Evolutionary conservation across 108 stramenopile genomes (phyloP), one percentile per base, ranked within the genome.

Genomic region (Aurantiochytrium sp.): DNA sequence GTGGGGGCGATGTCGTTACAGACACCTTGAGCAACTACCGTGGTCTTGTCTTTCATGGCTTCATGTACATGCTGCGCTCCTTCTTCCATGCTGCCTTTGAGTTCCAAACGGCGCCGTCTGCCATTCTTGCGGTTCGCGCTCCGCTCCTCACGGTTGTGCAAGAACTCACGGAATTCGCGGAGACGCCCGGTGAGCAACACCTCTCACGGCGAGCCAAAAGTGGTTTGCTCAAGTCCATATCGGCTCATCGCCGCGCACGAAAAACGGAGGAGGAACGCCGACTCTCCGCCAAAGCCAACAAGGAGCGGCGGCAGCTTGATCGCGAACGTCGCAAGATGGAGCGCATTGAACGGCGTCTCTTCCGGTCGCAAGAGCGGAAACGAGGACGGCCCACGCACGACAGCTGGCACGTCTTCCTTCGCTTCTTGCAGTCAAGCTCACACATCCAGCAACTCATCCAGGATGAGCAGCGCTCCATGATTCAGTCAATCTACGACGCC

Each of bases 1-100:
- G 49, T 4, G 76, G 19, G 51, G 76, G 76, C 49, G 76, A 83
- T 23, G 4, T 53, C 51, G 45, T 83, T 18, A 1, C 76, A 10
- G 76, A 83, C 76, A 83, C 76, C 10, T 12, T 83, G 1, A 83
- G 51, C 51, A 53, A 83, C n/a, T 83, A 53, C 28, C 76, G 76
- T 16, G 28, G 43, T 83, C 28, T 83, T n/a, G 76, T 83, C 25
- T 83, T 83, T 83, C 76, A 83, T 35, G 76, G 76, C 45, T 83
- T 83, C 76, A 8, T 47, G 23, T 83, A 53, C 51, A 53, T 45
- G 10, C 23, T 83, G 25, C 45, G 76, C 44, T 83, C 76, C 45
- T 83, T 83, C 51, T 83, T 83, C 51, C 76, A 83, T 47, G 5
- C 8, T 53, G 76, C 18, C n/a, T 83, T 83, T 35, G 76, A 83